Percentiles rank a stretch among this genome's conserved stretches.
phyloP scores from a whole-genome alignment of 192 early-diverging fungal species.

The Podila horticola region DNA sequence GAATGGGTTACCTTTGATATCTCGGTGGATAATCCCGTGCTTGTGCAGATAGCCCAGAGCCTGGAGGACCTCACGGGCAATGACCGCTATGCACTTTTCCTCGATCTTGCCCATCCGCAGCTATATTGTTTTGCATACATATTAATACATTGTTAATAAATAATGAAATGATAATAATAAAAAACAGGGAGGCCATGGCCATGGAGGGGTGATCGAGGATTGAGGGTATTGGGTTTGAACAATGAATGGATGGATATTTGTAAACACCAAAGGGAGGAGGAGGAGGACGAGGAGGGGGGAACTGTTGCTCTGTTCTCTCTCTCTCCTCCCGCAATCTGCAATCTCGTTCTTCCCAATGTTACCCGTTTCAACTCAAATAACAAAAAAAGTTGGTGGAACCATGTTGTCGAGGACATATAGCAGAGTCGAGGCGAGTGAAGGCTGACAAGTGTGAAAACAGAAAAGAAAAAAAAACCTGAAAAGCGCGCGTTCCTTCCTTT shows the following conservation, averaged over 20 bases:
- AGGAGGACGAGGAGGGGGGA: too few relatives aligned
- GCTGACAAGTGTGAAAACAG: too few relatives aligned
- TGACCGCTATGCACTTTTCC: slow-evolving; percentile 89
- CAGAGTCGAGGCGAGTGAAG: too few relatives aligned
- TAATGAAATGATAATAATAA: slow-evolving; percentile 3
- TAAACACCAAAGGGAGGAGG: background rate
- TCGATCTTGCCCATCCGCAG: slow-evolving; percentile 65
- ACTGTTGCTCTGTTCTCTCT: too few relatives aligned
- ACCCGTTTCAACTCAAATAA: too few relatives aligned
- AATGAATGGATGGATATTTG: background rate
- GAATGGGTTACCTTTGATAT: slow-evolving; percentile 86
- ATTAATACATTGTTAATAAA: background rate
- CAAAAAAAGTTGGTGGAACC: too few relatives aligned
- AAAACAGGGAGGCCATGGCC: background rate
- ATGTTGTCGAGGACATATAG: too few relatives aligned
- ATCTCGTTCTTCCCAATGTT: too few relatives aligned
- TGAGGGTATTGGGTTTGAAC: background rate
- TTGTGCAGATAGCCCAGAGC: slow-evolving; percentile 96
- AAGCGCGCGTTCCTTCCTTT: too few relatives aligned
- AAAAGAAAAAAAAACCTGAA: too few relatives aligned
- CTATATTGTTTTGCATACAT: slow-evolving; percentile 64
- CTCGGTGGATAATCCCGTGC: slow-evolving; percentile 94
- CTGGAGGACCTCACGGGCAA: slow-evolving; percentile 87
- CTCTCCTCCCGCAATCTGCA: too few relatives aligned
- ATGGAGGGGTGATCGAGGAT: too few relatives aligned